Percentiles rank a stretch among this genome's conserved stretches.
Evolutionary conservation across 1,284 basidiomycete genomes (phyloP).

Genomic region (Phlebopus sp.): DNA sequence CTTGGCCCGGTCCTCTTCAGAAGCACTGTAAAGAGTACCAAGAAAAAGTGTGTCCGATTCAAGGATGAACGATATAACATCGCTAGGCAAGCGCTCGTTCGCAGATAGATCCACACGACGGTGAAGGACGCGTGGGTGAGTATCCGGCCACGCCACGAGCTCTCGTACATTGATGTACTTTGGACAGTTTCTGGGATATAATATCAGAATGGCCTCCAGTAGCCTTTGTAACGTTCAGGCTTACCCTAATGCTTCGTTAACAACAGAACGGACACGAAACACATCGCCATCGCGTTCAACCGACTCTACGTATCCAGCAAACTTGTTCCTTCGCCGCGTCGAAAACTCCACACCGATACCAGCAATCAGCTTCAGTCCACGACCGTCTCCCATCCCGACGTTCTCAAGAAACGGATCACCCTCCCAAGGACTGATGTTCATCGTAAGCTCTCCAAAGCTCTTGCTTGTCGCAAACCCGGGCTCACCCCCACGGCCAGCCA

Average conservation of each 20-base stretch:
- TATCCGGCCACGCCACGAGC: slow-evolving; percentile 39
- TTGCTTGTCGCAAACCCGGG: slow-evolving; percentile 45
- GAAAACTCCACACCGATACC: slow-evolving; percentile 62
- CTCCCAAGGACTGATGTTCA: slow-evolving; percentile 47
- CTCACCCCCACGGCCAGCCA: slow-evolving; percentile 31
- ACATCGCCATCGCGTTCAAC: slow-evolving; percentile 21
- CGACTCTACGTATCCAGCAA: slow-evolving; percentile 48
- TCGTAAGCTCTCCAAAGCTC: slow-evolving; percentile 38
- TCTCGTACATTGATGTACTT: slow-evolving; percentile 63
- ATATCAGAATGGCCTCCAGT: background rate
- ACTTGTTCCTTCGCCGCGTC: slow-evolving; percentile 58
- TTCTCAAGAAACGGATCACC: slow-evolving; percentile 55
- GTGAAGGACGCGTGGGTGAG: slow-evolving; percentile 38
- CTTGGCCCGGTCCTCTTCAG: slow-evolving; percentile 29
- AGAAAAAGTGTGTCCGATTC: slow-evolving; percentile 54
- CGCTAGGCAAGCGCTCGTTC: slow-evolving; percentile 45
- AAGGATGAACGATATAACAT: slow-evolving; percentile 46
- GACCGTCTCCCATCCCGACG: slow-evolving; percentile 14
- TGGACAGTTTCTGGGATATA: slow-evolving; percentile 52
- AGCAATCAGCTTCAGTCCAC: slow-evolving; percentile 40
- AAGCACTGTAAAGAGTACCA: slow-evolving; percentile 49
- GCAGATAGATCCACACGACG: slow-evolving; percentile 32
- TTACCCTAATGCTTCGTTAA: slow-evolving; percentile 60
- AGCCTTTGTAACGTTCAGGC: background rate
- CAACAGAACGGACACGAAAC: slow-evolving; percentile 31